Evolutionary conservation across 495 filamentous ascomycete species (phyloP).

Genomic region (Talaromyces trachyspermus): DNA sequence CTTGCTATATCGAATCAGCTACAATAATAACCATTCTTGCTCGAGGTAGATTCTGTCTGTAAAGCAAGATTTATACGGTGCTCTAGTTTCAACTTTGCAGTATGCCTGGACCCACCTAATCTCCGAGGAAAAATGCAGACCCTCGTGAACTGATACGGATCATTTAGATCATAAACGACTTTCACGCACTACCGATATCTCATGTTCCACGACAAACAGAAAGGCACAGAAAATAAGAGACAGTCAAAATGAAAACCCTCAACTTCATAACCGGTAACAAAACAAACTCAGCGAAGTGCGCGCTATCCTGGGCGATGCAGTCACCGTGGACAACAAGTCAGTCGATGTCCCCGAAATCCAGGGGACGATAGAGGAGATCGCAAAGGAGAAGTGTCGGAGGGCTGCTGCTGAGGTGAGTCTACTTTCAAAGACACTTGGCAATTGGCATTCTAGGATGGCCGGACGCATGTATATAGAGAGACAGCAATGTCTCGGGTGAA

Average conservation of each 20-base stretch:
- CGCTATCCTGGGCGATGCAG: constrained; percentile 69
- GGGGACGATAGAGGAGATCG: constrained; percentile 86
- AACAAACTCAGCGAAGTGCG: constrained; percentile 87
- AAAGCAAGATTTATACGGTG: too few relatives aligned
- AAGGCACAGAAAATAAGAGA: not conserved
- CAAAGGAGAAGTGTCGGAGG: constrained; percentile 73
- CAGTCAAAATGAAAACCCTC: constrained; percentile 33
- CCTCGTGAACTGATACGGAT: too few relatives aligned
- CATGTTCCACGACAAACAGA: too few relatives aligned
- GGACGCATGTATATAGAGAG: not conserved
- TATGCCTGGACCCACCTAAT: too few relatives aligned
- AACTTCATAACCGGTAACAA: constrained; percentile 97
- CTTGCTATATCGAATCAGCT: too few relatives aligned
- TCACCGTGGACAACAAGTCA: constrained; percentile 63
- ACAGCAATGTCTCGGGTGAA: not conserved
- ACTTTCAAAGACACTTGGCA: not conserved
- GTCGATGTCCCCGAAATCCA: constrained; percentile 86
- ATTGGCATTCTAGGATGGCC: too few relatives aligned
- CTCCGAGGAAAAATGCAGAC: too few relatives aligned
- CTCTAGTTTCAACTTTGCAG: too few relatives aligned
- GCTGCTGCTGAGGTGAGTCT: constrained; percentile 44
- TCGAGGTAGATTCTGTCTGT: too few relatives aligned
- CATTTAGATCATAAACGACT: too few relatives aligned
- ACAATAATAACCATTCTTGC: too few relatives aligned
- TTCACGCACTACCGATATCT: too few relatives aligned